These are phyloP conservation scores for Trichosphaerium sp. DNA, from an alignment of 78 protist species.

Conservation along the genomic window DNA sequence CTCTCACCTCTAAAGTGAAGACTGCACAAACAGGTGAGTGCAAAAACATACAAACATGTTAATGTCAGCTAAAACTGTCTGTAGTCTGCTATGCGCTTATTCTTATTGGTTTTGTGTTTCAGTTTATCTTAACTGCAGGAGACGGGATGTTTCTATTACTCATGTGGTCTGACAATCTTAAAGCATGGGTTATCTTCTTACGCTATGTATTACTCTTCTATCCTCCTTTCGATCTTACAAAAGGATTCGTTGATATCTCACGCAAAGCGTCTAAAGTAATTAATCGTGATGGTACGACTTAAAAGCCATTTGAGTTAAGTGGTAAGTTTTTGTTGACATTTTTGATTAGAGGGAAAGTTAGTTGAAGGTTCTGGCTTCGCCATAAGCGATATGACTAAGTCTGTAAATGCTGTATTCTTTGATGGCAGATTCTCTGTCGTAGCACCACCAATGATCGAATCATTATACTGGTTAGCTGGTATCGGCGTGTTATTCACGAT, in stretches of 20 bases:
- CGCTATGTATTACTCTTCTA: background rate
- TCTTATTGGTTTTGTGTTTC: constrained; percentile 28
- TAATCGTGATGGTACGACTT: no score
- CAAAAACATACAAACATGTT: no score
- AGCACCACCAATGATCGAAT: background rate
- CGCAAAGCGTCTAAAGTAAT: no score
- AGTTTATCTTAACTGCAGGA: no score
- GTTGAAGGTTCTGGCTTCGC: constrained; percentile 16
- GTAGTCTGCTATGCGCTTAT: constrained; percentile 40
- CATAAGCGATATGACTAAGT: background rate
- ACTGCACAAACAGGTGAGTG: constrained; percentile 18
- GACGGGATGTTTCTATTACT: no score
- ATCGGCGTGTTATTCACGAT: background rate
- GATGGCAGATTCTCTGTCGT: background rate
- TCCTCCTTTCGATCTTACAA: background rate
- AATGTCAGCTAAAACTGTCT: no score
- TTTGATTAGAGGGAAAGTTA: no score
- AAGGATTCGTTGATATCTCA: background rate
- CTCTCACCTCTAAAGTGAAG: constrained; percentile 23
- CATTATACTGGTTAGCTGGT: constrained; percentile 4
- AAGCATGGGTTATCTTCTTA: background rate
- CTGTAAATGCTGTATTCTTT: background rate
- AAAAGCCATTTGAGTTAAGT: no score
- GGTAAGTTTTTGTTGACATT: no score
- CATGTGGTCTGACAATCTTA: background rate